Evolutionary conservation across 2,329 filamentous ascomycete genomes (phyloP), one percentile per base, ranked within the genome.

Genomic region (Aspergillus tubingensis): DNA sequence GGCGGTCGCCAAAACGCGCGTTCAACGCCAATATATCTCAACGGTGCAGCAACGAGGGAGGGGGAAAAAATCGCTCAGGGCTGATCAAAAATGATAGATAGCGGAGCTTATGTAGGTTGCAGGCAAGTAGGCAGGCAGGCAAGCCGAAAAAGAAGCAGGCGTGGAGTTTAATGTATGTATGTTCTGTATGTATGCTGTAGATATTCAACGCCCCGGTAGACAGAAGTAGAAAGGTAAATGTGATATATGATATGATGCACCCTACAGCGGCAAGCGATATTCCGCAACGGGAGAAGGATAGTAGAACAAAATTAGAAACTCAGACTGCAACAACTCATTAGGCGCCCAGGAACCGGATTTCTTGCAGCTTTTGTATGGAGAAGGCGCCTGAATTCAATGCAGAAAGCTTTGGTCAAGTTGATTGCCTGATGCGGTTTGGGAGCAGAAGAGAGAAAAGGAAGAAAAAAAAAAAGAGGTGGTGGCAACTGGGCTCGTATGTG

Each of bases 1-100:
- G 53, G 58, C 36, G 27, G 43, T 44, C 43, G 30, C 32, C 32
- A 44, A 50, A 56, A 60, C 53, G 54, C 54, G 58, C 58, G 38
- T 55, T 54, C 58, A 27, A 52, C 51, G 53, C 52, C 57, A 54
- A 54, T 54, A 54, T 60, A 53, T 19, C 58, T 21, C 47, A 54
- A 56, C 36, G 23, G 32, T 47, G 52, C 52, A 60, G 52, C 25
- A 43, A 48, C 17, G 57, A 54, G 51, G 38, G 49, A 2, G 32
- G 32, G 30, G 11, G 4, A 36, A 13, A 41, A 60, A 60, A 60
- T 60, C 58, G 58, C 58, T 60, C 58, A 57, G 38, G 44, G 32
- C 44, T 50, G 55, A 38, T n/a, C 13, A 36, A 57, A 27, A 50
- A 15, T 48, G 54, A 60, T 39, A 47, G 13, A 55, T 27, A 47